Evolutionary conservation across 2,329 filamentous ascomycete species (phyloP), one percentile per base, ranked within the genome.

Genomic region (Aureobasidium lini): DNA sequence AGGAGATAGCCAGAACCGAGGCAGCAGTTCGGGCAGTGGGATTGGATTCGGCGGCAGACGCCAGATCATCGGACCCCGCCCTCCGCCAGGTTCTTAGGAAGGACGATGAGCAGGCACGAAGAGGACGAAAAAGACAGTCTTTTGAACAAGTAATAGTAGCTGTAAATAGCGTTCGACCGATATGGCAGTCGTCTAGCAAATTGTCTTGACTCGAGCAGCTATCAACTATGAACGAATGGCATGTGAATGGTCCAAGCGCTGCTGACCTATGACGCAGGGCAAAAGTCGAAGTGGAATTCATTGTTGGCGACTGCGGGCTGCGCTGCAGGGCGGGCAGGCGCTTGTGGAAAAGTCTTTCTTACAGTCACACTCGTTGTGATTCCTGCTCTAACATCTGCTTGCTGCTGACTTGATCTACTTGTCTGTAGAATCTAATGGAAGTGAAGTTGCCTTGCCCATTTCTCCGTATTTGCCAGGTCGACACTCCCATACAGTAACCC

Each of bases 21-120:
- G 73, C 8, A 86, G 85, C 1, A 71, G 70, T 2, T 77, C 83
- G 63, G 86, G 86, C 2, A 87, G 87, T 61, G 77, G 77, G 0
- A 79, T 80, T 59, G 73, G 72, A 48, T 87, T 89, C 42, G 84
- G 85, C 1, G 85, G 85, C 0, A 78, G 86, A 69, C 81, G 89
- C 69, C 88, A 89, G 76, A 91, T 93, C 71, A 85, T 89, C n/a
- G 89, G 89, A 10, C 88, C 88, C 0, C 78, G 88, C 68, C 87
- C 88, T 49, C 76, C 87, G 66, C 60, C 57, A 57, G 23, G 36
- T 9, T 56, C 52, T 4, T 44, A 18, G 43, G n/a, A 10, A 4
- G 31, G 18, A 18, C 7, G 50, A 5, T 4, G n/a, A 34, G 29
- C 8, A 42, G n/a, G 36, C 10, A 5, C 39, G 2, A 44, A 16